These are phyloP conservation scores for Xerocomellus dryophilus DNA, from an alignment of 768 basidiomycete species.

Conservation along the genomic window DNA sequence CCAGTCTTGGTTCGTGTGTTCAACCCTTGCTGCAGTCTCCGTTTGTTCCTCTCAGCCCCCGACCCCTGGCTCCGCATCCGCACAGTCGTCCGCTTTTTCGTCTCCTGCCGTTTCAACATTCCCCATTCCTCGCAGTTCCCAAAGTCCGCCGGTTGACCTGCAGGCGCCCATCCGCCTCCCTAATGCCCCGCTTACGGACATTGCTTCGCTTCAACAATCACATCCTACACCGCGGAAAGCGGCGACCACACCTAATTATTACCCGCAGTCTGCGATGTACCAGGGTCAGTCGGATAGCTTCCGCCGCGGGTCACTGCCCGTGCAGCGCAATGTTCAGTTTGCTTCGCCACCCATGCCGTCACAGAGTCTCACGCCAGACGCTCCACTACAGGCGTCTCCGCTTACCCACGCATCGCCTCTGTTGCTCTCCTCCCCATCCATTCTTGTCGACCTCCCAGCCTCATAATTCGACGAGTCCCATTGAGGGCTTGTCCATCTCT, in stretches of 20 bases:
- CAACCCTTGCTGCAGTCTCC: conserved; percentile 18
- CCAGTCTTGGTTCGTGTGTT: background rate
- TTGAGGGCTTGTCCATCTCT: conserved; percentile 5
- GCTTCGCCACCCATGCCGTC: conserved; percentile 32
- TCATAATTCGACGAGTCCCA: conserved; percentile 10
- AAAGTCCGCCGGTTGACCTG: conserved; percentile 44
- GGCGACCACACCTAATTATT: conserved; percentile 33
- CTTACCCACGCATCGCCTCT: conserved; percentile 28
- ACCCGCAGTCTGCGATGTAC: conserved; percentile 28
- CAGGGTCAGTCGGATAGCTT: conserved; percentile 30
- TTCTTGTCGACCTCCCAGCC: conserved; percentile 20
- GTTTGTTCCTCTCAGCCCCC: conserved; percentile 34
- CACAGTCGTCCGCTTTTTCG: conserved; percentile 61
- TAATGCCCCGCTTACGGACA: conserved; percentile 67
- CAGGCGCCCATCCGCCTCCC: conserved; percentile 61
- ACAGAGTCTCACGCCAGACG: conserved; percentile 28
- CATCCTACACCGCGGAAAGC: conserved; percentile 33
- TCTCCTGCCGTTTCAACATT: conserved; percentile 60
- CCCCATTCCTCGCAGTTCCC: conserved; percentile 56
- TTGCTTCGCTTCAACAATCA: conserved; percentile 50
- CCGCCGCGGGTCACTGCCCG: conserved; percentile 33
- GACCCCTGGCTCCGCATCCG: conserved; percentile 48
- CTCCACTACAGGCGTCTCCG: conserved; percentile 22
- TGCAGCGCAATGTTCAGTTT: conserved; percentile 28
- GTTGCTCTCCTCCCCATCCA: conserved; percentile 22